phyloP scores from a whole-genome alignment of 1,284 basidiomycete species.

The Tilletia setariae region DNA sequence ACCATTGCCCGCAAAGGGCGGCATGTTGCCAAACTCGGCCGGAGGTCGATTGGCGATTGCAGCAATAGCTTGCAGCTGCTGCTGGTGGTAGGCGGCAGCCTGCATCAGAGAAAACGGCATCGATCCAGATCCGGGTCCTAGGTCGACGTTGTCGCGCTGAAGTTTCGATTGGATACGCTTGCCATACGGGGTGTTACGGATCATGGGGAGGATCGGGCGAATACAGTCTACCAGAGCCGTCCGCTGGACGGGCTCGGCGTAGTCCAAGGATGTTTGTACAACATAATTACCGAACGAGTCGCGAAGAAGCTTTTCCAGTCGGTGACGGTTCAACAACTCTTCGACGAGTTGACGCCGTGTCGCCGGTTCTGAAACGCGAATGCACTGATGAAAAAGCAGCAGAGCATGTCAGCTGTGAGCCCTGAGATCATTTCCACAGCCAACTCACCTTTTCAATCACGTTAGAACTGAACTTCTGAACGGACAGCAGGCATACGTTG shows the following conservation, averaged over 20 bases:
- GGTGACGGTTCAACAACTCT: slow-evolving; percentile 88
- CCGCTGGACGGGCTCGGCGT: slow-evolving; percentile 51
- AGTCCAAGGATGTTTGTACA: slow-evolving; percentile 53
- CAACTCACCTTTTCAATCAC: slow-evolving; percentile 72
- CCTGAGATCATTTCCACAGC: neutral
- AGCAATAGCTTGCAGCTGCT: slow-evolving; percentile 37
- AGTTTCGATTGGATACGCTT: slow-evolving; percentile 55
- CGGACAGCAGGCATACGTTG: slow-evolving; percentile 94
- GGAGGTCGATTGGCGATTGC: slow-evolving; percentile 27
- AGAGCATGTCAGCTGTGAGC: slow-evolving; percentile 24
- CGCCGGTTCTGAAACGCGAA: slow-evolving; percentile 91
- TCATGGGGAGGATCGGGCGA: slow-evolving; percentile 51
- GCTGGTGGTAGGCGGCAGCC: slow-evolving; percentile 37
- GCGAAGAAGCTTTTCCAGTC: slow-evolving; percentile 89
- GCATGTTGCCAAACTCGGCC: slow-evolving; percentile 14
- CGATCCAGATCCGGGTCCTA: slow-evolving; percentile 21
- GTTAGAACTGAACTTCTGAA: slow-evolving; percentile 97
- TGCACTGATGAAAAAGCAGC: slow-evolving; percentile 62
- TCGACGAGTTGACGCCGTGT: slow-evolving; percentile 93
- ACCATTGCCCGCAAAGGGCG: neutral
- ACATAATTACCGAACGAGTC: slow-evolving; percentile 59
- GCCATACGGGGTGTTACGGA: slow-evolving; percentile 53
- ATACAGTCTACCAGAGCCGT: slow-evolving; percentile 53
- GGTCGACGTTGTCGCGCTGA: slow-evolving; percentile 48
- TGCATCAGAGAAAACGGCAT: slow-evolving; percentile 42